phyloP scores from a whole-genome alignment of 768 basidiomycete species.

The Rhizopogon vinicolor region DNA sequence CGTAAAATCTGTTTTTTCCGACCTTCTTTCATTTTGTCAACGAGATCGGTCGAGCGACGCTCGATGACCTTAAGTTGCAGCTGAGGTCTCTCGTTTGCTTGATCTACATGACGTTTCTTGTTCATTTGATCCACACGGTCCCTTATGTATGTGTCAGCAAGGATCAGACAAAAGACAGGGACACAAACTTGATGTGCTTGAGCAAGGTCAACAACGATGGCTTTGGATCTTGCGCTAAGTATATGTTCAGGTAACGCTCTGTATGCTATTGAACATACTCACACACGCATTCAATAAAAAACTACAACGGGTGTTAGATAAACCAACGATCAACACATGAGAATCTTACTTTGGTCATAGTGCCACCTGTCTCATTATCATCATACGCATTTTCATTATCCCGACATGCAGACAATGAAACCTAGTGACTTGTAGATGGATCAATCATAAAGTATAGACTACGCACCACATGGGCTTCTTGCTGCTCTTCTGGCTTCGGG shows the following conservation, averaged over 20 bases:
- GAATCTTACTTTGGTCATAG: constrained; percentile 18
- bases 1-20: constrained; percentile 8
- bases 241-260: background rate
- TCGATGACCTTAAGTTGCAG: constrained; percentile 1
- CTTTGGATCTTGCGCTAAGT: constrained; percentile 13
- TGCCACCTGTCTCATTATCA: constrained; percentile 7
- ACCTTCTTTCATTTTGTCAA: background rate
- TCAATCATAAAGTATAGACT: background rate
- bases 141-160: constrained; percentile 5
- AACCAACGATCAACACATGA: background rate
- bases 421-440: constrained; percentile 4
- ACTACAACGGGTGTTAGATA: constrained; percentile 11
- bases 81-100: constrained; percentile 11
- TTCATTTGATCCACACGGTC: constrained; percentile 13
- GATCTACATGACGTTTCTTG: constrained; percentile 13
- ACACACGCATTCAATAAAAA: constrained; percentile 24
- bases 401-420: constrained; percentile 25
- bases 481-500: background rate
- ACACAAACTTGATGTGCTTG: constrained; percentile 18
- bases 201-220: constrained; percentile 21
- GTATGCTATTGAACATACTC: background rate
- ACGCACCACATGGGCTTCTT: constrained; percentile 21
- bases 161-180: background rate
- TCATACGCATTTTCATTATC: constrained; percentile 21
- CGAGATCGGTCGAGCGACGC: constrained; percentile 11